Conservation (phyloP, 1,139 yeast species). For the Lodderomyces pseudojiufengensis region DNA sequence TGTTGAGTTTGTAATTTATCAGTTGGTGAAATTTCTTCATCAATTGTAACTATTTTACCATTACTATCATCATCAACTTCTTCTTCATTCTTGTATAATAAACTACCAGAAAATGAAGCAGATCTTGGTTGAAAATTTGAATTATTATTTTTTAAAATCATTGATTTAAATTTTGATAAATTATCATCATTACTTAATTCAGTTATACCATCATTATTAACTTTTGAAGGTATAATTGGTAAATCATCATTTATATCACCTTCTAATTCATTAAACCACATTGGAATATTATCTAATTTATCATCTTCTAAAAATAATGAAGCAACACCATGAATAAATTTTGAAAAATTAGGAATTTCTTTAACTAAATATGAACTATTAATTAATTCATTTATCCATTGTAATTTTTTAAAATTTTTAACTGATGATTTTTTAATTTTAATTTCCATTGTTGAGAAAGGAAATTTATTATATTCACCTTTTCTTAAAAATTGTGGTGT, state of each 20-base stretch:
- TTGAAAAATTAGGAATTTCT: constrained; percentile 87
- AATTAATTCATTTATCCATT: constrained; percentile 87
- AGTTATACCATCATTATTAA: constrained; percentile 9
- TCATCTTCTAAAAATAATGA: constrained; percentile 86
- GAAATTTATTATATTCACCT: constrained; percentile 84
- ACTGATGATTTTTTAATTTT: constrained; percentile 58
- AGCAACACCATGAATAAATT: constrained; percentile 89
- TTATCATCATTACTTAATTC: constrained; percentile 40
- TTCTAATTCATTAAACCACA: constrained; percentile 93
- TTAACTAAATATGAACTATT: constrained; percentile 73
- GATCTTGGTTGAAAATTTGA: constrained; percentile 35
- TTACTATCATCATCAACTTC: constrained; percentile 4
- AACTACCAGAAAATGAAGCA: constrained; percentile 42
- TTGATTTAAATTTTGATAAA: constrained; percentile 41
- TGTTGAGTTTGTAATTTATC: constrained; percentile 1
- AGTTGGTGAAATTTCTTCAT: constrained; percentile 12
- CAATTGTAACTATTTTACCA: constrained; percentile 8
- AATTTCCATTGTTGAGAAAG: constrained; percentile 88
- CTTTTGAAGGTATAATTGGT: constrained; percentile 22
- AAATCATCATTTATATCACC: constrained; percentile 39
- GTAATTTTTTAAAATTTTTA: constrained; percentile 39
- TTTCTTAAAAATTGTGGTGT: constrained; percentile 74
- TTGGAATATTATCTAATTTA: constrained; percentile 82
- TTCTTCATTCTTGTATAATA: constrained; percentile 16
- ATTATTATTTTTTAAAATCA: constrained; percentile 34